Percentiles rank a stretch among this genome's conserved stretches.
phyloP scores from a whole-genome alignment of 805 yeast species.

The Saccharomyces kudriavzevii region DNA sequence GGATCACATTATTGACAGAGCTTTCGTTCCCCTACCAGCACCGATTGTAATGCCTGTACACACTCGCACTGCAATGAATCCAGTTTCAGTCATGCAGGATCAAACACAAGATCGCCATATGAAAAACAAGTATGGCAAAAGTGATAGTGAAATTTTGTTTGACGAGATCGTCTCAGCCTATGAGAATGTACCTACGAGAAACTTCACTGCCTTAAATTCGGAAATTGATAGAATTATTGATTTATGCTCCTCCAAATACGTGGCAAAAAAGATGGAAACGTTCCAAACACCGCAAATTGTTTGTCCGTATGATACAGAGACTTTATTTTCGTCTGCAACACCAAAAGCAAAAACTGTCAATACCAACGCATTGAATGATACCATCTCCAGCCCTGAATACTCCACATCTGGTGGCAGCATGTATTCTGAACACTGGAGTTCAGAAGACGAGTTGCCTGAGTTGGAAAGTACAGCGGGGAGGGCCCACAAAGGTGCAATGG shows the following conservation, averaged over 20 bases:
- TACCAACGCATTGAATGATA: constrained; percentile 4
- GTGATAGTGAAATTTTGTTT: constrained; percentile 18
- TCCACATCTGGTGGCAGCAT: constrained; percentile 10
- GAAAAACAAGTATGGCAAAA: constrained; percentile 2
- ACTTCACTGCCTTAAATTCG: constrained; percentile 4
- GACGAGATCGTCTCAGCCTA: constrained; percentile 26
- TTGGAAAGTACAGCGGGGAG: constrained; percentile 8
- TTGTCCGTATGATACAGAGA: background rate
- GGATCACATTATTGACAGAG: background rate
- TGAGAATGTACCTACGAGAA: background rate
- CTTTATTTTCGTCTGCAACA: background rate
- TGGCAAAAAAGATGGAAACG: constrained; percentile 1
- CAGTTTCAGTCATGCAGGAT: background rate
- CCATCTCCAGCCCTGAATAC: constrained; percentile 23
- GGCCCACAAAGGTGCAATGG: background rate
- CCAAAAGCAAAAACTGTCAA: constrained; percentile 5
- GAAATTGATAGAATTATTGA: constrained; percentile 15
- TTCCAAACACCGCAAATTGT: constrained; percentile 1
- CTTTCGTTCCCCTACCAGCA: constrained; percentile 4
- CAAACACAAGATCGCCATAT: background rate
- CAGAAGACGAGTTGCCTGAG: constrained; percentile 23
- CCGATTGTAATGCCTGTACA: constrained; percentile 8
- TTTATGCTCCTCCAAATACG: constrained; percentile 2
- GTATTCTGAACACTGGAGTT: constrained; percentile 14
- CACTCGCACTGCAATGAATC: background rate